These are phyloP conservation scores for Orychophragmus violaceus DNA, from an alignment of 345 rosid species.

Conservation along the genomic window DNA sequence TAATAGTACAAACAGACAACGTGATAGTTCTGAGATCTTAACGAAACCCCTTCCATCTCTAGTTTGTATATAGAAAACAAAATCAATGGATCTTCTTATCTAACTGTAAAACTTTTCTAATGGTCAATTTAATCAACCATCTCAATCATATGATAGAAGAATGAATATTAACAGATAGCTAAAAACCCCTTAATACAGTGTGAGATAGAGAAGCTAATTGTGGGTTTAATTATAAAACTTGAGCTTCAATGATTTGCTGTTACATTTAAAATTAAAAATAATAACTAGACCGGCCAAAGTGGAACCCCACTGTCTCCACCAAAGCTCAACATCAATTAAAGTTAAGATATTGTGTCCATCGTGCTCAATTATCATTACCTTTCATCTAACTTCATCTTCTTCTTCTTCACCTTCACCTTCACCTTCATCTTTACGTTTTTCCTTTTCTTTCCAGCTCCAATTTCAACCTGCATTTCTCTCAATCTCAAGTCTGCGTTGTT, in stretches of 20 bases:
- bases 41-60: not conserved
- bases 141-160: not conserved
- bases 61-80: not conserved
- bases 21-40: not conserved
- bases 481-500: not conserved
- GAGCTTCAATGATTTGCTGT: conserved; percentile 18
- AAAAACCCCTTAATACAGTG: not conserved
- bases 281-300: conserved; percentile 23
- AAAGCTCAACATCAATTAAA: not conserved
- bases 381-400: not conserved
- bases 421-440: not conserved
- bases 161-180: not conserved
- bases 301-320: conserved; percentile 33
- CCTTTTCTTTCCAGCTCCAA: not conserved
- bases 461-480: conserved; percentile 11
- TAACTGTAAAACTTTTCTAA: not conserved
- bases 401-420: not conserved
- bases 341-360: not conserved
- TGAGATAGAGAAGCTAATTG: not conserved
- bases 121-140: not conserved
- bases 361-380: conserved; percentile 24
- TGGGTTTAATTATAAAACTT: too few relatives aligned
- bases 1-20: too few relatives aligned
- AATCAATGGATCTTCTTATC: not conserved
- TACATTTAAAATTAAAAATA: not conserved